Base-by-base conservation (phyloP, 2,329 filamentous ascomycete species). In the Cercospora sp. region DNA sequence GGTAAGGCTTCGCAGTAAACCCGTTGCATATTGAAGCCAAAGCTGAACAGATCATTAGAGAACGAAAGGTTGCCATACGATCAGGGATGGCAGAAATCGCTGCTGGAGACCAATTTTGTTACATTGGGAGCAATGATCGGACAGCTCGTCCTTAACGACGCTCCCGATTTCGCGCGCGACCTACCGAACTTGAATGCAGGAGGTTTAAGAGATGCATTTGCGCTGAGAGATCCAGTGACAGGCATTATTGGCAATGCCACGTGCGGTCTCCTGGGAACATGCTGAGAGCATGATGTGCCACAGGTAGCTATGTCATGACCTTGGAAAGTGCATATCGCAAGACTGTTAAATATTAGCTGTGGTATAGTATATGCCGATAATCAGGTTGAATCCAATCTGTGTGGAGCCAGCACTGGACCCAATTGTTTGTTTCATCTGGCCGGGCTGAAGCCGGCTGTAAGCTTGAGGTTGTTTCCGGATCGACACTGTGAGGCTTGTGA, bases 1-100 rank as follows among this genome's bases (percentile, higher is more conserved):
- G 77, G 61, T 64, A 20, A 64, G 61, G 18, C 18, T n/a, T 45
- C 7, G 7, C 39, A n/a, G 39, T 45, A 10, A 3, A 18, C 18
- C 39, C 18, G 16, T 45, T 45, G 7, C 18, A 45, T 20, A n/a
- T n/a, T n/a, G 16, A 45, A 45, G 18, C 3, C 39, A 5, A 45
- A 18, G 7, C 39, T 45, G 7, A 45, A 18, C n/a, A 10, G 39
- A 45, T n/a, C n/a, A 3, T 45, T 45, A 45, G 39, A 45, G 18
- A 18, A 18, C 16, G 39, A 45, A 45, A 45, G 39, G 39, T 45
- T 45, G 39, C 39, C 39, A 18, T 45, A 45, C 39, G 39, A 45
- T n/a, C 39, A n/a, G 18, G 39, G 39, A 9, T 45, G 18, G 39
- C 39, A 45, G 39, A 45, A 45, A 45, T 45, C 39, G 39, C 39